Conservation (phyloP, 352 stramenopile species). For the Globisporangium perplexum region DNA sequence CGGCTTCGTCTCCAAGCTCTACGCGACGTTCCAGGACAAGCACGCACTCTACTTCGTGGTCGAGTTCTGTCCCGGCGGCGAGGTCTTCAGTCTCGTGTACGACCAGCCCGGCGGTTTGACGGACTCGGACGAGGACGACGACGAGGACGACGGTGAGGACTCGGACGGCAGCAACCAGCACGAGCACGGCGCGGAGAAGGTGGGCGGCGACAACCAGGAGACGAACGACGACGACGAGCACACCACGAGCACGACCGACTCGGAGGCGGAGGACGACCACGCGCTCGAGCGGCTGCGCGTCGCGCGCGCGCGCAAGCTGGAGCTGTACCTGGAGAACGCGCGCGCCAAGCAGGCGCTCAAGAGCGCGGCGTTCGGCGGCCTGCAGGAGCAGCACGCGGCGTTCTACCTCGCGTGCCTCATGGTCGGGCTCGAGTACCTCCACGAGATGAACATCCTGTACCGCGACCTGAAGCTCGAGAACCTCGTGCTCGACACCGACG, state of each 20-base stretch:
- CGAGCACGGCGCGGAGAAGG: slow-evolving; percentile 13
- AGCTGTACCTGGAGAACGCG: slow-evolving; percentile 35
- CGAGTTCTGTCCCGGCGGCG: too few relatives aligned
- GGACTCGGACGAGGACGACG: slow-evolving; percentile 37
- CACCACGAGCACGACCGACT: slow-evolving; percentile 31
- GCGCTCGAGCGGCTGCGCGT: slow-evolving; percentile 6
- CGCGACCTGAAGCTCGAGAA: slow-evolving; percentile 90
- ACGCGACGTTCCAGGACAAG: slow-evolving; percentile 67
- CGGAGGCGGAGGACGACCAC: slow-evolving; percentile 29
- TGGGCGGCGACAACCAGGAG: slow-evolving; percentile 3
- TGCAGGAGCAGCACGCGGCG: slow-evolving; percentile 47
- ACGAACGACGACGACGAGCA: slow-evolving; percentile 11
- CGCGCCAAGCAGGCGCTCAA: slow-evolving; percentile 29
- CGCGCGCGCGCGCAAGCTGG: slow-evolving; percentile 2
- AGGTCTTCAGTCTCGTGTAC: slow-evolving; percentile 87
- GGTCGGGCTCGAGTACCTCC: slow-evolving; percentile 68
- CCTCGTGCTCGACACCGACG: slow-evolving; percentile 75
- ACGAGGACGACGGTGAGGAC: slow-evolving; percentile 9
- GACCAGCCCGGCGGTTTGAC: slow-evolving; percentile 20
- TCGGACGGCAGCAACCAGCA: slow-evolving; percentile 11
- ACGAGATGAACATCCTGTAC: slow-evolving; percentile 69
- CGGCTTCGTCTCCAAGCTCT: slow-evolving; percentile 52
- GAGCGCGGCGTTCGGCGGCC: slow-evolving; percentile 17
- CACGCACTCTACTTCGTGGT: slow-evolving; percentile 72
- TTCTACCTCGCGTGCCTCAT: slow-evolving; percentile 93